Conservation (phyloP, 2,329 filamentous ascomycete genomes). For the Neoscytalidium dimidiatum region DNA sequence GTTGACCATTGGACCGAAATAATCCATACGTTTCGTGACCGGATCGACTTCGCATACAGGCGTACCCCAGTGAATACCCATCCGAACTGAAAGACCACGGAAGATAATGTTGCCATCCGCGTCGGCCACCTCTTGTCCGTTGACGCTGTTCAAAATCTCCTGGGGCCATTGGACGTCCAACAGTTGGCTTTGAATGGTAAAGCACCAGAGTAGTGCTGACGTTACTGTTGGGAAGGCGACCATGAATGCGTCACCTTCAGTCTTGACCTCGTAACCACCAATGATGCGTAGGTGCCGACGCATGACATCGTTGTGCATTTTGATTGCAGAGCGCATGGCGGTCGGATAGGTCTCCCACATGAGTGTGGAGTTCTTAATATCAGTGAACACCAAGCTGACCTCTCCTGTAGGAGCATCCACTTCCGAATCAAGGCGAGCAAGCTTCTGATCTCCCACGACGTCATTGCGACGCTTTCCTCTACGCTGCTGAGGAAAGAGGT, state of each 20-base stretch:
- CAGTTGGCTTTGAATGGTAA: constrained; percentile 85
- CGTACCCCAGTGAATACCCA: constrained; percentile 95
- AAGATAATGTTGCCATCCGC: constrained; percentile 88
- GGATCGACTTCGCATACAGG: constrained; percentile 95
- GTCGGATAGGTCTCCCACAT: constrained; percentile 95
- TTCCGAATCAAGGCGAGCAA: constrained; percentile 84
- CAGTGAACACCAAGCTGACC: constrained; percentile 92
- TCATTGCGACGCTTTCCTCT: constrained; percentile 53
- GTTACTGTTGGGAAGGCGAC: constrained; percentile 97
- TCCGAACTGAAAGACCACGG: constrained; percentile 89
- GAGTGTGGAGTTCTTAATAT: constrained; percentile 97
- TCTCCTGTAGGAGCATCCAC: constrained; percentile 90
- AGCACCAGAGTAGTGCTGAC: constrained; percentile 92
- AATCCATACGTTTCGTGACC: constrained; percentile 97
- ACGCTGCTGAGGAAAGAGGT: constrained; percentile 65
- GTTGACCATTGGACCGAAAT: constrained; percentile 99
- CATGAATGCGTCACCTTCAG: constrained; percentile 99
- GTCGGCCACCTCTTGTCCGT: constrained; percentile 80
- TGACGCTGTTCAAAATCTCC: constrained; percentile 83
- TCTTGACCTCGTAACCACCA: constrained; percentile 98
- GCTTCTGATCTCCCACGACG: constrained; percentile 74
- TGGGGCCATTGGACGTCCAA: constrained; percentile 91
- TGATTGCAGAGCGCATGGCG: constrained; percentile 95
- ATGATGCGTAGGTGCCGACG: constrained; percentile 88
- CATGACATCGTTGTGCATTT: constrained; percentile 96